These are phyloP conservation scores for Bretziella fagacearum DNA, from an alignment of 2,329 filamentous ascomycete genomes.

Conservation along the genomic window DNA sequence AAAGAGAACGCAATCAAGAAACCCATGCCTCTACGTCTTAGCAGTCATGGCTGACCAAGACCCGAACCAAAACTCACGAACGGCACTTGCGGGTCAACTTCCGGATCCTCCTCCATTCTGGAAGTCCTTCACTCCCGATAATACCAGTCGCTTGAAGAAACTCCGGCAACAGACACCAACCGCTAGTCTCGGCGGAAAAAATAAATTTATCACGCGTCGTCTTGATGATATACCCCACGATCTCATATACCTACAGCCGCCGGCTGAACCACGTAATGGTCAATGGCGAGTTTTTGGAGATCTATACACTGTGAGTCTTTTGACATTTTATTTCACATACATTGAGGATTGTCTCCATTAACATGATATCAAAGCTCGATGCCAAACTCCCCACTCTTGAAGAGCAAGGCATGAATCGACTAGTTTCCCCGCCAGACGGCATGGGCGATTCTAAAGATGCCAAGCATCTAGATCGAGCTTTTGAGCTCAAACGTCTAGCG, in stretches of 20 bases:
- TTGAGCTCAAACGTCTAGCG: slow-evolving; percentile 58
- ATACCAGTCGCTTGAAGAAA: slow-evolving; percentile 39
- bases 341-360: slow-evolving; percentile 4
- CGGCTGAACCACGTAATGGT: slow-evolving; percentile 52
- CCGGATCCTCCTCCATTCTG: slow-evolving; percentile 83
- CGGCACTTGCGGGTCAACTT: slow-evolving; percentile 47
- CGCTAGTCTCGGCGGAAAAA: background rate
- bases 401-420: slow-evolving; percentile 52
- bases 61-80: slow-evolving; percentile 25
- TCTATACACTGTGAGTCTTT: slow-evolving; percentile 34
- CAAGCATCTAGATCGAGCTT: slow-evolving; percentile 44
- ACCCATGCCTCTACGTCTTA: background rate
- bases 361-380: slow-evolving; percentile 26
- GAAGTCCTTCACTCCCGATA: slow-evolving; percentile 67
- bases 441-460: slow-evolving; percentile 28
- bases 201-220: too few species aligned
- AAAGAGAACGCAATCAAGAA: too few species aligned
- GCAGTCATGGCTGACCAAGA: slow-evolving; percentile 40
- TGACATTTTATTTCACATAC: too few species aligned
- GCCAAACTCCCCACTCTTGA: slow-evolving; percentile 50
- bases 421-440: slow-evolving; percentile 23
- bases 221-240: slow-evolving; percentile 43
- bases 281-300: slow-evolving; percentile 61
- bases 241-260: slow-evolving; percentile 64
- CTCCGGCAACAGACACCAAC: slow-evolving; percentile 22